Evolutionary conservation across 108 stramenopile species (phyloP), one percentile per base, ranked within the genome.

Genomic region (Discostella stelligeroides): DNA sequence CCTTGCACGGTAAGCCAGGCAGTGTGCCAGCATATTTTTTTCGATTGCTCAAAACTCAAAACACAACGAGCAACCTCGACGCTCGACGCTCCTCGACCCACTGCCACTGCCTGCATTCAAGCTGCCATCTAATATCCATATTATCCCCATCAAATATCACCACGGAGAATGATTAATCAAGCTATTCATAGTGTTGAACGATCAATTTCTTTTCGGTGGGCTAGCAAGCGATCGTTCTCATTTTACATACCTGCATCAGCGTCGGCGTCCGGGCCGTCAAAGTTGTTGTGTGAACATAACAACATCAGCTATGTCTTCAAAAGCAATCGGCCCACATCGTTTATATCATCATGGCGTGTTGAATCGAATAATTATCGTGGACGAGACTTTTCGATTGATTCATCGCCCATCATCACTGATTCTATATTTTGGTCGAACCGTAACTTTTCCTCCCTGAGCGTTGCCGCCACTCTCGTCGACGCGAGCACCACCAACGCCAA

Each of bases 81-180:
- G n/a, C n/a, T n/a, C n/a, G n/a, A n/a, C n/a, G n/a, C n/a, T n/a
- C n/a, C n/a, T n/a, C n/a, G n/a, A n/a, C n/a, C n/a, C n/a, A n/a
- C n/a, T n/a, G n/a, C n/a, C n/a, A n/a, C n/a, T n/a, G n/a, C n/a
- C n/a, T n/a, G n/a, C n/a, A n/a, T n/a, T n/a, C n/a, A n/a, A n/a
- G n/a, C n/a, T n/a, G n/a, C n/a, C n/a, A n/a, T n/a, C n/a, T n/a
- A n/a, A n/a, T n/a, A n/a, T n/a, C n/a, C n/a, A n/a, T n/a, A n/a
- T n/a, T n/a, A n/a, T n/a, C n/a, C n/a, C n/a, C n/a, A n/a, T n/a
- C n/a, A n/a, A n/a, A n/a, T n/a, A n/a, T n/a, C 17, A 47, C 0
- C 46, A 47, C 4, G 27, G 29, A 7, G 6, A 54, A 50, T 48
- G 25, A 73, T 76, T 66, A 76, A 76, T 40, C 67, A 54, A 43